Evolutionary conservation across 352 stramenopile species (phyloP), one percentile per base, ranked within the genome.

Genomic region (Pythium plurisporium): DNA sequence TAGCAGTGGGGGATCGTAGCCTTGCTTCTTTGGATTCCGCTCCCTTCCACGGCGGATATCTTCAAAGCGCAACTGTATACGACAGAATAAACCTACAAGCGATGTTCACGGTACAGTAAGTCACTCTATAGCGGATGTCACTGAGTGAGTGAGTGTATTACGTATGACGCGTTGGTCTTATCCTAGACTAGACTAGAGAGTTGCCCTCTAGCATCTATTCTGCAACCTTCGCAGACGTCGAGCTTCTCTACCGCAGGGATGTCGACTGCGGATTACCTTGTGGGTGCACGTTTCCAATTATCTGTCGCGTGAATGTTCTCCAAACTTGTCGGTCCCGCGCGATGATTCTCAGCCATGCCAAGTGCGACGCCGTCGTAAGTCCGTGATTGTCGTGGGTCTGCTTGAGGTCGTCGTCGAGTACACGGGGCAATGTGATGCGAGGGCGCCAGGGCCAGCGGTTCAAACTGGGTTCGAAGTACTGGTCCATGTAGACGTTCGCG

Each of bases 31-130:
- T 59, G 57, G 57, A 64, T 64, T 59, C 34, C 57, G 47, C 57
- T 64, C 48, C 57, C 57, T 59, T 59, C 42, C 40, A 48, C 31
- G n/a, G 38, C 14, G 40, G 58, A 59, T 65, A 65, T 65, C 58
- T 65, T 65, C 49, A 55, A 52, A 54, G 22, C 14, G 22, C 12
- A 22, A 65, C 58, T 46, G 49, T 31, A 15, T 3, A 0, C 5
- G 43, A 60, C 58, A 52, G 22, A 41, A 54, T n/a, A n/a, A n/a
- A n/a, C n/a, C n/a, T n/a, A n/a, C n/a, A n/a, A n/a, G n/a, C n/a
- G n/a, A n/a, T n/a, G n/a, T n/a, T n/a, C n/a, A n/a, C n/a, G n/a
- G n/a, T n/a, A n/a, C n/a, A n/a, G n/a, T n/a, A n/a, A n/a, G n/a
- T n/a, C n/a, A n/a, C n/a, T n/a, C n/a, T n/a, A n/a, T n/a, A n/a